These are phyloP conservation scores for Sugiyamaella boreocaroliniensis DNA, from an alignment of 805 yeast species.

Conservation along the genomic window DNA sequence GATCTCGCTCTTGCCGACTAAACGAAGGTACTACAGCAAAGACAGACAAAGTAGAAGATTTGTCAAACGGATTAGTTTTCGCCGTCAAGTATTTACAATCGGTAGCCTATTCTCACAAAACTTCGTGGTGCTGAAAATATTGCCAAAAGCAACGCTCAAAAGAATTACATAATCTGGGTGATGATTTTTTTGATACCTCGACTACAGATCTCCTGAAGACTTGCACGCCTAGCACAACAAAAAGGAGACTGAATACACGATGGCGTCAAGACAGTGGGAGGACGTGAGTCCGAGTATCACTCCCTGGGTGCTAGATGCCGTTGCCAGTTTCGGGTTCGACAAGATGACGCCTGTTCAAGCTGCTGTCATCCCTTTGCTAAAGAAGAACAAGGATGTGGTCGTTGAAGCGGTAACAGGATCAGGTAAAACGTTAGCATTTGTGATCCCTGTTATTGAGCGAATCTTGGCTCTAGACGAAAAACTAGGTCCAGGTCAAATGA, in stretches of 20 bases:
- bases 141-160: no score
- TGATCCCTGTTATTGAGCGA: slow-evolving; percentile 73
- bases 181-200: neutral
- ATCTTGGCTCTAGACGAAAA: slow-evolving; percentile 34
- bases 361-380: slow-evolving; percentile 77
- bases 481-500: slow-evolving; percentile 27
- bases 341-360: slow-evolving; percentile 97
- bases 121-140: no score
- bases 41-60: no score
- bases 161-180: no score
- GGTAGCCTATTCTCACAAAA: no score
- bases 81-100: no score
- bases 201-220: neutral
- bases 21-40: no score
- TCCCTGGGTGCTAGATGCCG: slow-evolving; percentile 69
- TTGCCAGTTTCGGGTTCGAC: slow-evolving; percentile 65
- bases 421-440: slow-evolving; percentile 93
- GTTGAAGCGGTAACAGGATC: slow-evolving; percentile 98
- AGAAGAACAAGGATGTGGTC: slow-evolving; percentile 85
- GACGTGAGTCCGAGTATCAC: slow-evolving; percentile 45
- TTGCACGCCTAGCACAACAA: neutral
- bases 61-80: no score
- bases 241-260: neutral
- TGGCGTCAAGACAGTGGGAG: slow-evolving; percentile 54
- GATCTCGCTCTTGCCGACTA: no score